phyloP scores from a whole-genome alignment of 2,329 filamentous ascomycete species.

The Penicillium nordicum region DNA sequence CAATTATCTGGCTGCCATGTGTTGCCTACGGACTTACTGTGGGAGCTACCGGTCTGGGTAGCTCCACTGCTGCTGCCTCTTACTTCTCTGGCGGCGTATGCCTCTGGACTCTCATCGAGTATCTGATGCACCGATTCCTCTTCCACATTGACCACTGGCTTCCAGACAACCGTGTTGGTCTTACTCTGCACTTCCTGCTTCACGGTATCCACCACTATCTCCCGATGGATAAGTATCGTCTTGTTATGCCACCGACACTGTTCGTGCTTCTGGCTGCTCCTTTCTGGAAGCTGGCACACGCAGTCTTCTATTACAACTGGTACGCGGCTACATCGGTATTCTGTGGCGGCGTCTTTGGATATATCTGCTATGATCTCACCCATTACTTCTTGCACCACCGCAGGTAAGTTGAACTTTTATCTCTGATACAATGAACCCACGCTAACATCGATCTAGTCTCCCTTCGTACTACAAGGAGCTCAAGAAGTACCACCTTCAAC shows the following conservation, averaged over 20 bases:
- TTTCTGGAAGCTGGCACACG: slow-evolving; percentile 88
- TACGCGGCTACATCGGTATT: slow-evolving; percentile 72
- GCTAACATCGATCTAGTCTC: slow-evolving; percentile 50
- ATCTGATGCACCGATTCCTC: slow-evolving; percentile 79
- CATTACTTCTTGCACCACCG: slow-evolving; percentile 98
- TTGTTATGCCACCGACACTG: slow-evolving; percentile 93
- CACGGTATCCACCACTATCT: slow-evolving; percentile 98
- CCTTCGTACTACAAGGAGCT: slow-evolving; percentile 84
- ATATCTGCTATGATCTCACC: slow-evolving; percentile 93
- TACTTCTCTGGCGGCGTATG: slow-evolving; percentile 70
- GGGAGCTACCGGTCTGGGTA: slow-evolving; percentile 60
- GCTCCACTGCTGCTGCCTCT: slow-evolving; percentile 46
- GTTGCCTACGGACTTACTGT: slow-evolving; percentile 69
- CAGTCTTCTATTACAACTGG: slow-evolving; percentile 81
- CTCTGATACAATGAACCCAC: background rate
- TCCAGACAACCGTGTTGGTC: slow-evolving; percentile 81
- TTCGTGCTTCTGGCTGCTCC: slow-evolving; percentile 80
- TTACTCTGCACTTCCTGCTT: slow-evolving; percentile 87
- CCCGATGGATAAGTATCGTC: slow-evolving; percentile 96
- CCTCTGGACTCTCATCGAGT: slow-evolving; percentile 89
- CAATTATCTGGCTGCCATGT: slow-evolving; percentile 77
- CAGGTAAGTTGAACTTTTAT: slow-evolving; percentile 56
- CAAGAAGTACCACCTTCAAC: slow-evolving; percentile 96
- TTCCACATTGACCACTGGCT: slow-evolving; percentile 93
- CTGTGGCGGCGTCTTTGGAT: slow-evolving; percentile 90